Percentiles rank a stretch among this genome's conserved stretches.
These are phyloP conservation scores for Asclepias syriaca DNA, from an alignment of 257 asterid species.

Conservation along the genomic window DNA sequence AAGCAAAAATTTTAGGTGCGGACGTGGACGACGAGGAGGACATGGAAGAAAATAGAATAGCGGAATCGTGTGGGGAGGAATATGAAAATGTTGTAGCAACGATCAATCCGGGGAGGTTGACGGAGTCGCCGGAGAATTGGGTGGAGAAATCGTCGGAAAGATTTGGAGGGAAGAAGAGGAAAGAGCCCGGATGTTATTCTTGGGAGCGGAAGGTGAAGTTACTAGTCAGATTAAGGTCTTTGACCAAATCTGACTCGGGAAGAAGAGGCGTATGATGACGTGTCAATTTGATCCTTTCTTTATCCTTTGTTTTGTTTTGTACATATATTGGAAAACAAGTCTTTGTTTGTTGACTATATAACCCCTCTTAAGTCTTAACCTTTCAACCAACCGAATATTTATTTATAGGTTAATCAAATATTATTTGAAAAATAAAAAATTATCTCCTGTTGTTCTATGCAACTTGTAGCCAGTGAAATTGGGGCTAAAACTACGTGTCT, in stretches of 20 bases:
- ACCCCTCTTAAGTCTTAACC: too few species aligned
- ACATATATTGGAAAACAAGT: background rate
- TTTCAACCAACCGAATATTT: too few species aligned
- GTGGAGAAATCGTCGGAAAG: constrained; percentile 22
- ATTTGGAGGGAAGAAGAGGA: constrained; percentile 22
- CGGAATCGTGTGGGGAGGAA: background rate
- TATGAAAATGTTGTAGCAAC: constrained; percentile 24
- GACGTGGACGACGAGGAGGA: constrained; percentile 13
- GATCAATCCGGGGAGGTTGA: constrained; percentile 21
- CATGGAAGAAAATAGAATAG: constrained; percentile 11
- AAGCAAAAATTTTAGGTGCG: constrained; percentile 31
- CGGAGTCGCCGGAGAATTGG: constrained; percentile 22
- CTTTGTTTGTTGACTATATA: background rate
- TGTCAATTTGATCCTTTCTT: background rate
- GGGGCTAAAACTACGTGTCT: background rate
- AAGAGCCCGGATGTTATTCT: constrained; percentile 19
- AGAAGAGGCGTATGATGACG: constrained; percentile 29
- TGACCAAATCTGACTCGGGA: constrained; percentile 44
- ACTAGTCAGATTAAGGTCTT: constrained; percentile 34
- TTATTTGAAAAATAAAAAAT: too few species aligned
- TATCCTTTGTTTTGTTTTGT: background rate
- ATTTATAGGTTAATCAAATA: too few species aligned
- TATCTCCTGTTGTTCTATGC: too few species aligned
- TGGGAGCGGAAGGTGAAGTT: constrained; percentile 35
- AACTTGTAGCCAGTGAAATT: too few species aligned